These are phyloP conservation scores for Chimonanthus salicifolius DNA, from an alignment of 164 flowering plant genomes.

Conservation along the genomic window DNA sequence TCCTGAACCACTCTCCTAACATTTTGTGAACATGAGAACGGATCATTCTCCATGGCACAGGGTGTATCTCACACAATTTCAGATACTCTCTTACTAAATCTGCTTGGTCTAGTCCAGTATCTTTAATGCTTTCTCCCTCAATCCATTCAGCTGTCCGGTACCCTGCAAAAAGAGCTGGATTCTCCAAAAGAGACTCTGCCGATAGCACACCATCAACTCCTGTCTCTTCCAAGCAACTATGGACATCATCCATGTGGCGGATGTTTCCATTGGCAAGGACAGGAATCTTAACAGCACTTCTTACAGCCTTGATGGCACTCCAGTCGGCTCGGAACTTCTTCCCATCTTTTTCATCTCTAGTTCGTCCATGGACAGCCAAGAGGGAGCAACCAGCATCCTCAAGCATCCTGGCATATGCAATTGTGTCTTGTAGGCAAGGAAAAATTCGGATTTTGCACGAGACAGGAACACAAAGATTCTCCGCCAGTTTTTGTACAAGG, in stretches of 20 bases:
- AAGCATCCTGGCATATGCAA: slow-evolving; percentile 88
- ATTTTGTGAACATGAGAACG: slow-evolving; percentile 85
- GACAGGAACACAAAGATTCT: slow-evolving; percentile 74
- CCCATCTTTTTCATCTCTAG: slow-evolving; percentile 87
- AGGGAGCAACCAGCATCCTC: slow-evolving; percentile 99
- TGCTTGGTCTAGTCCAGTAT: slow-evolving; percentile 59
- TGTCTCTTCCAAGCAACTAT: slow-evolving; percentile 61
- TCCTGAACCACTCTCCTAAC: slow-evolving; percentile 90
- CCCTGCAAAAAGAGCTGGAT: slow-evolving; percentile 94
- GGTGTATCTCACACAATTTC: slow-evolving; percentile 79
- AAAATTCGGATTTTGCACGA: slow-evolving; percentile 92
- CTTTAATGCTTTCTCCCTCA: slow-evolving; percentile 19
- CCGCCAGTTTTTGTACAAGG: slow-evolving; percentile 66
- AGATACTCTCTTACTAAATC: slow-evolving; percentile 70
- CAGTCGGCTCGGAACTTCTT: slow-evolving; percentile 80
- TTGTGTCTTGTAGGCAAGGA: slow-evolving; percentile 67
- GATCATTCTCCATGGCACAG: slow-evolving; percentile 97
- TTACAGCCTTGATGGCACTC: slow-evolving; percentile 73
- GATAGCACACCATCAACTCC: slow-evolving; percentile 94
- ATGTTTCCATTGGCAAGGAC: slow-evolving; percentile 95
- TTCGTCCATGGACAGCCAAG: slow-evolving; percentile 93
- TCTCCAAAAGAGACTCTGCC: slow-evolving; percentile 91
- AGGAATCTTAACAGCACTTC: slow-evolving; percentile 68
- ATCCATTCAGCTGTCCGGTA: slow-evolving; percentile 73
- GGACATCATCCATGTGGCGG: slow-evolving; percentile 75